phyloP scores from a whole-genome alignment of 2,329 filamentous ascomycete genomes.

The Fusarium tupiense region DNA sequence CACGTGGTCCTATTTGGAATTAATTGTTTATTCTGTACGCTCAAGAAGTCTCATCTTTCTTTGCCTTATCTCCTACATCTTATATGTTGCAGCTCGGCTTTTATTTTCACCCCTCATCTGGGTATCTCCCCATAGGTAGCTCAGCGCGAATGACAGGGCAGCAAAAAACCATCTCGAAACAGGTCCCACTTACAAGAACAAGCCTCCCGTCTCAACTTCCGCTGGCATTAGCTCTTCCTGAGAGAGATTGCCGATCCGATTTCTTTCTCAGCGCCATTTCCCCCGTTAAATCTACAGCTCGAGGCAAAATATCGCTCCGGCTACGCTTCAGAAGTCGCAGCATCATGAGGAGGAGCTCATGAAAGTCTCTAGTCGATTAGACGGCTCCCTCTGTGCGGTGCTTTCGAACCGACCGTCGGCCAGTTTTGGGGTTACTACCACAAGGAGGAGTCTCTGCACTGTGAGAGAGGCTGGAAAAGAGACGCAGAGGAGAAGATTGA shows the following conservation, averaged over 20 bases:
- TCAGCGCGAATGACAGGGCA: slow-evolving; percentile 35
- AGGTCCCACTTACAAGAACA: slow-evolving; percentile 36
- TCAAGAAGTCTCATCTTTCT: fast-evolving
- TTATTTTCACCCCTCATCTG: slow-evolving; percentile 1
- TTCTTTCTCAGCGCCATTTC: slow-evolving; percentile 26
- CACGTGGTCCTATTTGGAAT: fast-evolving
- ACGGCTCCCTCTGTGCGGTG: slow-evolving; percentile 68
- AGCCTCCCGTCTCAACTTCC: slow-evolving; percentile 31
- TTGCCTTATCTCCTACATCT: background rate
- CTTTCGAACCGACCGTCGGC: slow-evolving; percentile 57
- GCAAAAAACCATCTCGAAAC: slow-evolving; percentile 39
- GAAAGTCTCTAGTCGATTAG: slow-evolving; percentile 68
- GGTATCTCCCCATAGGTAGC: slow-evolving; percentile 32
- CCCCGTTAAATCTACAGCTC: background rate
- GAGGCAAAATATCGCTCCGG: slow-evolving; percentile 9
- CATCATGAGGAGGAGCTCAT: slow-evolving; percentile 67
- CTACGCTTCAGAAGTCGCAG: slow-evolving; percentile 29
- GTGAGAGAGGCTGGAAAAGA: slow-evolving; percentile 28
- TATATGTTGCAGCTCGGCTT: background rate
- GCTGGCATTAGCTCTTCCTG: slow-evolving; percentile 32
- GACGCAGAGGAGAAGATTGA: slow-evolving; percentile 16
- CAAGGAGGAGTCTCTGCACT: slow-evolving; percentile 42
- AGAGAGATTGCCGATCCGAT: slow-evolving; percentile 32
- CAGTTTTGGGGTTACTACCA: slow-evolving; percentile 38
- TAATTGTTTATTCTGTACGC: fast-evolving